phyloP scores from a whole-genome alignment of 2,329 filamentous ascomycete genomes.

The Hypoxylon rubiginosum region DNA sequence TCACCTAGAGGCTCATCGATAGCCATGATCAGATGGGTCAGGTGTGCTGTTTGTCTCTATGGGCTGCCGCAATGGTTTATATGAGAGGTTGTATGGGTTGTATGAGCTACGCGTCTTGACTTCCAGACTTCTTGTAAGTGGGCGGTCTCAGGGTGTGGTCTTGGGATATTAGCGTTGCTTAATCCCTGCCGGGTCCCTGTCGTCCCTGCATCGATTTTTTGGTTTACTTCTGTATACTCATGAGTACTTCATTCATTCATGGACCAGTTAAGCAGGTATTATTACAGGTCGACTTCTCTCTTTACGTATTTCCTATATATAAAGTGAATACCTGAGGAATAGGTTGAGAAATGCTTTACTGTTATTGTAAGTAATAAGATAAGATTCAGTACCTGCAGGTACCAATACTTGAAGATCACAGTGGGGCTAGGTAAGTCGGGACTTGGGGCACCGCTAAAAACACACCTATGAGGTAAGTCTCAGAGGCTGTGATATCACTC shows the following conservation, averaged over 20 bases:
- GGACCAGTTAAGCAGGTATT: too few species aligned
- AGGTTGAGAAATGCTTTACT: too few species aligned
- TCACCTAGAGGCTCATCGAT: constrained; percentile 40
- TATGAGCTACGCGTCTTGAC: constrained; percentile 33
- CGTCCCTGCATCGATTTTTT: constrained; percentile 5
- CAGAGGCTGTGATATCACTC: constrained; percentile 33
- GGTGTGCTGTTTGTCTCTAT: not conserved
- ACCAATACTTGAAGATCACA: not conserved
- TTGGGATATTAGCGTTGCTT: constrained; percentile 8
- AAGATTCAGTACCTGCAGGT: not conserved
- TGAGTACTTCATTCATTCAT: too few species aligned
- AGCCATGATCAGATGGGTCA: constrained; percentile 45
- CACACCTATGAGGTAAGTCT: not conserved
- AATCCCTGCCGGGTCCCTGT: constrained; percentile 18
- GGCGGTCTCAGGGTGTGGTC: too few species aligned
- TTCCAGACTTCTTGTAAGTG: constrained; percentile 17
- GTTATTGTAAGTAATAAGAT: not conserved
- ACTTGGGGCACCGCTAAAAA: constrained; percentile 22
- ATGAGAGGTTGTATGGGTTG: not conserved
- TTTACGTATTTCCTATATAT: too few species aligned
- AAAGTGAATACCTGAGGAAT: too few species aligned
- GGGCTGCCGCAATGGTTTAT: not conserved
- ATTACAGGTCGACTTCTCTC: too few species aligned
- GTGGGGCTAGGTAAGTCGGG: constrained; percentile 5
- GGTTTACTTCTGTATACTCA: not conserved